These are phyloP conservation scores for Lablab purpureus DNA, from an alignment of 306 rosid species.

Conservation along the genomic window DNA sequence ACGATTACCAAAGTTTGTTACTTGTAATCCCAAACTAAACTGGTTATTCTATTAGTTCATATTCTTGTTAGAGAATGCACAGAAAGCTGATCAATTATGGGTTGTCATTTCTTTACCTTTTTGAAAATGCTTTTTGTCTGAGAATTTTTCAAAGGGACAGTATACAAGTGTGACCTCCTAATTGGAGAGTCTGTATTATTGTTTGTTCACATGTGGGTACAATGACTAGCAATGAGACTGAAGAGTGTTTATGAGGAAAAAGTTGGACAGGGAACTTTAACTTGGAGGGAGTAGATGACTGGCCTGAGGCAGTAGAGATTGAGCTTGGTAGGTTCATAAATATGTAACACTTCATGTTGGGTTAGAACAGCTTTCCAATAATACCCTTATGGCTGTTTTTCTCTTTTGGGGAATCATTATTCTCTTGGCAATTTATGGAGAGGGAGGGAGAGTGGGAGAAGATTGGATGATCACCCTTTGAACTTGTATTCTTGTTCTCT, in stretches of 20 bases:
- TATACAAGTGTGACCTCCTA: not conserved
- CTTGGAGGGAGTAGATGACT: constrained; percentile 20
- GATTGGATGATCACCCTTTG: constrained; percentile 18
- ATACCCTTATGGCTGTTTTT: not conserved
- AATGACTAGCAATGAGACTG: not conserved
- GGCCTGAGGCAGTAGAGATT: constrained; percentile 6
- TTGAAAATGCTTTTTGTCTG: not conserved
- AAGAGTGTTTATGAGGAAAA: constrained; percentile 20
- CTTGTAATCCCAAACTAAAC: constrained; percentile 7
- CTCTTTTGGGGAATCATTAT: not conserved
- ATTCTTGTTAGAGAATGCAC: constrained; percentile 10
- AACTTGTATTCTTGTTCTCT: not conserved
- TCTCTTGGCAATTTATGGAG: constrained; percentile 1
- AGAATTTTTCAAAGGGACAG: not conserved
- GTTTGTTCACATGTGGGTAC: constrained; percentile 18
- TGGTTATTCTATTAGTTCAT: constrained; percentile 2
- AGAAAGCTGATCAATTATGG: not conserved
- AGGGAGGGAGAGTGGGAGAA: not conserved
- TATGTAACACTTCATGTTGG: not conserved
- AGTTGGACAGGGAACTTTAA: constrained; percentile 32
- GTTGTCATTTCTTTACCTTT: constrained; percentile 32
- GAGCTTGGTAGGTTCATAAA: constrained; percentile 1
- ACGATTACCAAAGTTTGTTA: not conserved
- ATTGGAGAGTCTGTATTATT: constrained; percentile 15
- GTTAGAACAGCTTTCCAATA: constrained; percentile 22